phyloP scores from a whole-genome alignment of 2,329 filamentous ascomycete genomes.

The Harringtonia lauricola region DNA sequence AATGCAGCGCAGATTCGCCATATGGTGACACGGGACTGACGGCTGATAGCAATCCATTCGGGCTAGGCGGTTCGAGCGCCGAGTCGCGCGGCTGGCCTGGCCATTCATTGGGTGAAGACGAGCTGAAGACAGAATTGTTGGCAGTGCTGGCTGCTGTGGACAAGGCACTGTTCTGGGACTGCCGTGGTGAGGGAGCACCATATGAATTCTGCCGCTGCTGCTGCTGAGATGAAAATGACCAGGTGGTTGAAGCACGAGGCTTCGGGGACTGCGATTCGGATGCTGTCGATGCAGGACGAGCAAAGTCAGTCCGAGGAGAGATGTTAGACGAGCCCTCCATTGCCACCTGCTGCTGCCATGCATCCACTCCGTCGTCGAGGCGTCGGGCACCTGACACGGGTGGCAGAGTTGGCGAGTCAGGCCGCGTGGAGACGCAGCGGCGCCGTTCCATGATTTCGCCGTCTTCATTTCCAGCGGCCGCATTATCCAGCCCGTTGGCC shows the following conservation, averaged over 20 bases:
- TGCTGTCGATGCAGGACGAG: background rate
- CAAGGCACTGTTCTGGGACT: conserved; percentile 9
- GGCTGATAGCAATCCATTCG: background rate
- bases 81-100: background rate
- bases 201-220: no score
- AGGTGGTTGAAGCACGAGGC: background rate
- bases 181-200: conserved; percentile 2
- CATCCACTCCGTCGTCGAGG: conserved; percentile 6
- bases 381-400: conserved; percentile 1
- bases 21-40: background rate
- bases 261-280: background rate
- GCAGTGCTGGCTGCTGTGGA: conserved; percentile 4
- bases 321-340: background rate
- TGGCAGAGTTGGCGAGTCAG: conserved; percentile 13
- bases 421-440: conserved; percentile 7
- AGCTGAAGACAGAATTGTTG: conserved; percentile 9
- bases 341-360: conserved; percentile 2
- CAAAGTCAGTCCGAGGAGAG: background rate
- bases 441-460: conserved; percentile 7
- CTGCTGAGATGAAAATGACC: no score
- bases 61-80: conserved; percentile 1
- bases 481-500: background rate
- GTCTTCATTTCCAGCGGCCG: background rate
- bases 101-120: conserved; percentile 1
- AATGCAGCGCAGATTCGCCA: background rate